A percentile compares a stretch with the other conserved stretches of the same genome.
phyloP scores from a whole-genome alignment of 345 rosid genomes.

The Toxicodendron radicans region DNA sequence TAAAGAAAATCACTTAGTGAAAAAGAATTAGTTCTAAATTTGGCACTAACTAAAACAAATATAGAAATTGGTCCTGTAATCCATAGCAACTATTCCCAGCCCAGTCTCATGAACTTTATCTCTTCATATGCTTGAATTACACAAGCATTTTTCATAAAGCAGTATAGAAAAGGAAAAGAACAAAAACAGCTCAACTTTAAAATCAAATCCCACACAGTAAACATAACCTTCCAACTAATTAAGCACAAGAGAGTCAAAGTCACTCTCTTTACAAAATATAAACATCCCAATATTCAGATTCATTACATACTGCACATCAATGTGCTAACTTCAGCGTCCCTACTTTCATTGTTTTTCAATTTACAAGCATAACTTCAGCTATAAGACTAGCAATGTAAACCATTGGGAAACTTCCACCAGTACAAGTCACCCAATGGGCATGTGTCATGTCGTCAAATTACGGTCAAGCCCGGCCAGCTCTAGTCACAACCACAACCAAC shows the following conservation, averaged over 20 bases:
- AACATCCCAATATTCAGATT: background rate
- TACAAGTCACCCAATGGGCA: background rate
- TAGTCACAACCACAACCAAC: conserved; percentile 66
- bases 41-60: too few species aligned
- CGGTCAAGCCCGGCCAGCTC: conserved; percentile 50
- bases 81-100: too few species aligned
- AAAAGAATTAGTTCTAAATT: too few species aligned
- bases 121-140: too few species aligned
- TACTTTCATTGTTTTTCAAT: background rate
- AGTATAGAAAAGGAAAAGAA: background rate
- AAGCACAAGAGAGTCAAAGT: background rate
- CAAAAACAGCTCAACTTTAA: background rate
- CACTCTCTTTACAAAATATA: background rate
- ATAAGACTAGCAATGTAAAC: background rate
- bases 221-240: background rate
- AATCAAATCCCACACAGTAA: background rate
- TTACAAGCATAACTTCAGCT: background rate
- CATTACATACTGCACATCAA: background rate
- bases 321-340: background rate
- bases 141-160: too few species aligned
- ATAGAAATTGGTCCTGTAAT: too few species aligned
- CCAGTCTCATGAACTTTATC: too few species aligned
- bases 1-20: too few species aligned
- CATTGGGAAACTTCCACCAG: conserved; percentile 11
- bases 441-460: conserved; percentile 59